A percentile compares a stretch with the other conserved stretches of the same genome.
phyloP scores from a whole-genome alignment of 495 filamentous ascomycete genomes.

The Hyaloscypha hepaticicola region DNA sequence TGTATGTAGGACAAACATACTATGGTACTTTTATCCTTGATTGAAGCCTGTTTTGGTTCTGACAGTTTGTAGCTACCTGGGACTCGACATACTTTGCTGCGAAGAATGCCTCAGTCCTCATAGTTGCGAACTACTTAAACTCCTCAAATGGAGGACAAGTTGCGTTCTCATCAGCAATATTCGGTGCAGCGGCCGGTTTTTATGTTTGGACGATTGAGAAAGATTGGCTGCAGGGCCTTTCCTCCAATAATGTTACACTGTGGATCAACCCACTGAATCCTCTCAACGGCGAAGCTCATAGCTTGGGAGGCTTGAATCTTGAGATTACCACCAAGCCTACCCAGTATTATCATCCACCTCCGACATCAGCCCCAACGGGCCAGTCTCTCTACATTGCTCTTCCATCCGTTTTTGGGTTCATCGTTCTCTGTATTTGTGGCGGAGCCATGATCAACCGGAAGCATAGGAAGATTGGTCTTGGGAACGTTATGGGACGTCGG shows the following conservation, averaged over 20 bases:
- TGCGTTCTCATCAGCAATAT: conserved; percentile 21
- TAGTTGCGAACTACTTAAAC: conserved; percentile 25
- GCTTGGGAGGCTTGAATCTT: conserved; percentile 16
- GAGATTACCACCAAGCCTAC: conserved; percentile 15
- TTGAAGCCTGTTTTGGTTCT: background rate
- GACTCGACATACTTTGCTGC: conserved; percentile 17
- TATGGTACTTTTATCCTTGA: conserved; percentile 16
- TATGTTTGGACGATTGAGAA: conserved; percentile 22
- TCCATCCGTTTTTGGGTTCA: conserved; percentile 23
- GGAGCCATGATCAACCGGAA: conserved; percentile 20
- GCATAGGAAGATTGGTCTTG: conserved; percentile 22
- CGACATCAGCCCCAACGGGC: conserved; percentile 17
- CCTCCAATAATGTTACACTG: conserved; percentile 26
- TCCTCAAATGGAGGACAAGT: conserved; percentile 7
- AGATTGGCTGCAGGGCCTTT: conserved; percentile 13
- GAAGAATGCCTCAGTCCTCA: conserved; percentile 16
- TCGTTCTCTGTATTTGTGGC: conserved; percentile 22
- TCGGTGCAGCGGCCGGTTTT: conserved; percentile 4
- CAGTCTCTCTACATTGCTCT: conserved; percentile 26
- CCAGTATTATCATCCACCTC: conserved; percentile 12
- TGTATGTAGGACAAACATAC: conserved; percentile 24
- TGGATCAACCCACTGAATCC: conserved; percentile 17
- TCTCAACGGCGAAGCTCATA: conserved; percentile 2
- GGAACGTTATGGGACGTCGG: conserved; percentile 28
- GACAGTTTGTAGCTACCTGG: conserved; percentile 23